phyloP scores from a whole-genome alignment of 495 filamentous ascomycete species.

The Aspergillus homomorphus region DNA sequence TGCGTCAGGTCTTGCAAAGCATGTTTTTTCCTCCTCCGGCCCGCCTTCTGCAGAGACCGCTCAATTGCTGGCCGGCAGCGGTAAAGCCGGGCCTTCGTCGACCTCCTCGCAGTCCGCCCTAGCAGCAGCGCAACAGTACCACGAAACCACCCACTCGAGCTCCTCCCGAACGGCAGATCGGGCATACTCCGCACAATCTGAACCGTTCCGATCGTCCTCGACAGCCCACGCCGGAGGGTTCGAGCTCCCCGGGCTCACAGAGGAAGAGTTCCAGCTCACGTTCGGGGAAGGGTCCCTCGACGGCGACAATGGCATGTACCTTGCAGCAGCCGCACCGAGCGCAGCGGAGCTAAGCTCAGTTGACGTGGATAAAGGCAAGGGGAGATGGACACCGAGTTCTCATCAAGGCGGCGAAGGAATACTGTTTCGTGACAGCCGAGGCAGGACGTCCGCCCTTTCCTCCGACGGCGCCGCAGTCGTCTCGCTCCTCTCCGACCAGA shows the following conservation, averaged over 20 bases:
- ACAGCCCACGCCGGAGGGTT: conserved; percentile 21
- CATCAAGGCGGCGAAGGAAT: not conserved
- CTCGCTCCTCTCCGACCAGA: conserved; percentile 49
- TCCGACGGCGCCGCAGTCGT: conserved; percentile 45
- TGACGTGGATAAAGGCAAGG: conserved; percentile 19
- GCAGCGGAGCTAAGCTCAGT: not conserved
- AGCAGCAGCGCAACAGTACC: conserved; percentile 18
- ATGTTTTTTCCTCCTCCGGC: conserved; percentile 25
- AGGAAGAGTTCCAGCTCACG: conserved; percentile 31
- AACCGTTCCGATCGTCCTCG: conserved; percentile 24
- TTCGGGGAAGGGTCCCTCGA: conserved; percentile 9
- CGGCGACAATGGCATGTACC: not conserved
- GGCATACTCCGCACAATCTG: not conserved
- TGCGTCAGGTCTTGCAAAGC: conserved; percentile 33
- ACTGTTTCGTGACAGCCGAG: conserved; percentile 1
- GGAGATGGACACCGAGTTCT: conserved; percentile 28
- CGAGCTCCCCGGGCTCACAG: conserved; percentile 24
- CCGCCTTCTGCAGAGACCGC: conserved; percentile 22
- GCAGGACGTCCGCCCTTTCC: conserved; percentile 6
- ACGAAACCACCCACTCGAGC: conserved; percentile 7
- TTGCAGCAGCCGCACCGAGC: not conserved
- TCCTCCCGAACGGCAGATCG: conserved; percentile 11
- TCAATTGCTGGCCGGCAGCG: conserved; percentile 25
- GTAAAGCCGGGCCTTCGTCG: conserved; percentile 23
- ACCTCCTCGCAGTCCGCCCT: conserved; percentile 20